Percentiles rank a stretch among this genome's conserved stretches.
These are phyloP conservation scores for Arbutus unedo DNA, from an alignment of 148 eudicot genomes.

Conservation along the genomic window DNA sequence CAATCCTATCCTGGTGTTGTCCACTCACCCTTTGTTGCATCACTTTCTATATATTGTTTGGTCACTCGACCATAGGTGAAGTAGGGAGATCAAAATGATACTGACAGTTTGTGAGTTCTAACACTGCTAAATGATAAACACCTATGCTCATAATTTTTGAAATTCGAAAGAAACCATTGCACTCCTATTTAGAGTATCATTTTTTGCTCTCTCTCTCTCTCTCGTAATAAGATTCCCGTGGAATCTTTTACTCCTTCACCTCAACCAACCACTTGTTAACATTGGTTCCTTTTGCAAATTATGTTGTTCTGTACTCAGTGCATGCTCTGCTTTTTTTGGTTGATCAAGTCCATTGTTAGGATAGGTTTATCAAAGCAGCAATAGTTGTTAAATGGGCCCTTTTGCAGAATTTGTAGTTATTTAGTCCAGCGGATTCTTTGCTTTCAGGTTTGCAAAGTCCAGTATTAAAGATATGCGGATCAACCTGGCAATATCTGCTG, in stretches of 20 bases:
- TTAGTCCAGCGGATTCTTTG: conserved; percentile 15
- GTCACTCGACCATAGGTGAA: background rate
- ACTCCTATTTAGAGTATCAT: background rate
- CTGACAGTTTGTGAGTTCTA: background rate
- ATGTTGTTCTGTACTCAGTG: background rate
- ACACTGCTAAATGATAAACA: background rate
- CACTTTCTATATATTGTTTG: background rate
- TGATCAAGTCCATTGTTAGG: background rate
- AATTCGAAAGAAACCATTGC: background rate
- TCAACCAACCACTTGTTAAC: background rate
- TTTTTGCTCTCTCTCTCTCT: background rate
- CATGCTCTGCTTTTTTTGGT: background rate
- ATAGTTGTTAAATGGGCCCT: background rate
- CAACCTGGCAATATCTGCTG: conserved; percentile 87
- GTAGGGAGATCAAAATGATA: background rate
- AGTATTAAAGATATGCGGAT: conserved; percentile 71
- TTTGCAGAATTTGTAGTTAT: background rate
- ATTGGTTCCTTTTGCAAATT: background rate
- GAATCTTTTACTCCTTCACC: background rate
- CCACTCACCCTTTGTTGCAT: background rate
- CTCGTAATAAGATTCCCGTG: background rate
- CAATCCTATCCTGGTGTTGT: background rate
- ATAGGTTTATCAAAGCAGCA: background rate
- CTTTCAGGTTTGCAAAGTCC: conserved; percentile 73
- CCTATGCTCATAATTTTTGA: background rate